phyloP scores from a whole-genome alignment of 495 filamentous ascomycete species.

The Penicillium soppii region DNA sequence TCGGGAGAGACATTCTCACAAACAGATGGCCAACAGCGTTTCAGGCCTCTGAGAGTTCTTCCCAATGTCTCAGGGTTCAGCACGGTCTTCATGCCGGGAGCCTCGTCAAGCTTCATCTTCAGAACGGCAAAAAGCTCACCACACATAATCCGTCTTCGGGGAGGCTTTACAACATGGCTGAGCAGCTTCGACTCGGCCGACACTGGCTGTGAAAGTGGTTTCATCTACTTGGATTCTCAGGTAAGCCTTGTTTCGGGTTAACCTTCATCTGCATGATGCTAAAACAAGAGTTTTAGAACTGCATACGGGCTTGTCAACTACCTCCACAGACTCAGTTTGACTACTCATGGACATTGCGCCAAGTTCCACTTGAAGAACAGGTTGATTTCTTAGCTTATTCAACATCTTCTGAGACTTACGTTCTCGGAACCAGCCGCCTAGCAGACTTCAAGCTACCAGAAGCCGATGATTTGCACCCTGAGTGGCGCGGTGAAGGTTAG shows the following conservation, averaged over 20 bases:
- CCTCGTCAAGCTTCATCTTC: slow-evolving; percentile 74
- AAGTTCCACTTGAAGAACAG: slow-evolving; percentile 66
- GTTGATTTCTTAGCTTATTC: slow-evolving; percentile 76
- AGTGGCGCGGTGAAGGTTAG: slow-evolving; percentile 72
- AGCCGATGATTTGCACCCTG: slow-evolving; percentile 77
- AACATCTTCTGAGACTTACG: slow-evolving; percentile 67
- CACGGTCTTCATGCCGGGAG: slow-evolving; percentile 76
- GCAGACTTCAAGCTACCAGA: slow-evolving; percentile 78
- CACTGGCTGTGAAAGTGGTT: slow-evolving; percentile 71
- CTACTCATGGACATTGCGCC: slow-evolving; percentile 66
- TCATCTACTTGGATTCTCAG: slow-evolving; percentile 70
- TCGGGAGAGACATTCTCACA: slow-evolving; percentile 32
- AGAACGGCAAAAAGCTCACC: slow-evolving; percentile 74
- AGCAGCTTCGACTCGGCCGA: slow-evolving; percentile 62
- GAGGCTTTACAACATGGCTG: slow-evolving; percentile 61
- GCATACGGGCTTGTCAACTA: slow-evolving; percentile 66
- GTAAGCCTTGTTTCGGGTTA: too few species aligned
- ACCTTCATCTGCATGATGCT: too few species aligned
- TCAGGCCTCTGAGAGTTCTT: slow-evolving; percentile 58
- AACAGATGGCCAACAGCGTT: slow-evolving; percentile 39
- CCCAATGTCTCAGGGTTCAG: slow-evolving; percentile 70
- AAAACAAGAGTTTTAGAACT: slow-evolving; percentile 44
- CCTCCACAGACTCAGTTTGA: slow-evolving; percentile 64
- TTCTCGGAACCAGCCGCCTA: slow-evolving; percentile 64
- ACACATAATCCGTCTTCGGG: slow-evolving; percentile 67